These are phyloP conservation scores for Ceratobasidium sp. DNA, from an alignment of 1,284 basidiomycete species.

Conservation along the genomic window DNA sequence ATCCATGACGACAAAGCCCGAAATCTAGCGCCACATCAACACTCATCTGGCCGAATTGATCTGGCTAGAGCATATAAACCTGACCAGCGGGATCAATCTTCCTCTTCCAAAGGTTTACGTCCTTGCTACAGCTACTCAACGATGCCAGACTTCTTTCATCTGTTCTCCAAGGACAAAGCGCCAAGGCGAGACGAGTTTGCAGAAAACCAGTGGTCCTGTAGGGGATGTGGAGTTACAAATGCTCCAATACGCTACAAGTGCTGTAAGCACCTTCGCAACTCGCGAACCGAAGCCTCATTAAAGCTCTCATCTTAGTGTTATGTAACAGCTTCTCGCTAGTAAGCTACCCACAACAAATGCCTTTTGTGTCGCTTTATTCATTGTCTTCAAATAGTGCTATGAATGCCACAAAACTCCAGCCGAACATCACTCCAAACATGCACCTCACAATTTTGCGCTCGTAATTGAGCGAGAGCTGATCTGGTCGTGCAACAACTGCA, in stretches of 20 bases:
- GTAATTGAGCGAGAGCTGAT: constrained; percentile 3
- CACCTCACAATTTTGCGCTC: constrained; percentile 34
- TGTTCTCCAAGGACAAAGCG: not conserved
- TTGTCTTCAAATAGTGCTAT: constrained; percentile 18
- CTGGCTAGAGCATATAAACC: not conserved
- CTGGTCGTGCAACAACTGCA: constrained; percentile 30
- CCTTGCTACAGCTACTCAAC: not conserved
- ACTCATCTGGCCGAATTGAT: not conserved
- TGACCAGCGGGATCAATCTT: not conserved
- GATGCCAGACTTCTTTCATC: not conserved
- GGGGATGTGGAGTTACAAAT: constrained; percentile 31
- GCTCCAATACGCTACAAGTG: constrained; percentile 33
- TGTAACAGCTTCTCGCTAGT: constrained; percentile 15
- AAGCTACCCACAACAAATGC: not conserved
- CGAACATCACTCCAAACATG: constrained; percentile 36
- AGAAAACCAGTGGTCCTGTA: constrained; percentile 6
- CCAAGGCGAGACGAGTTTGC: constrained; percentile 1
- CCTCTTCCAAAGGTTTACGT: not conserved
- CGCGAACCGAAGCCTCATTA: not conserved
- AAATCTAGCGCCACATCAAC: not conserved
- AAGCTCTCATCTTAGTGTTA: not conserved
- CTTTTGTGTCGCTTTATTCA: not conserved
- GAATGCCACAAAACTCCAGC: constrained; percentile 36
- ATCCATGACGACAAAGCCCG: not conserved
- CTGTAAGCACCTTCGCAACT: constrained; percentile 2